Base-by-base conservation (phyloP, 2,329 filamentous ascomycete species). In the Penicillium verrucosum region DNA sequence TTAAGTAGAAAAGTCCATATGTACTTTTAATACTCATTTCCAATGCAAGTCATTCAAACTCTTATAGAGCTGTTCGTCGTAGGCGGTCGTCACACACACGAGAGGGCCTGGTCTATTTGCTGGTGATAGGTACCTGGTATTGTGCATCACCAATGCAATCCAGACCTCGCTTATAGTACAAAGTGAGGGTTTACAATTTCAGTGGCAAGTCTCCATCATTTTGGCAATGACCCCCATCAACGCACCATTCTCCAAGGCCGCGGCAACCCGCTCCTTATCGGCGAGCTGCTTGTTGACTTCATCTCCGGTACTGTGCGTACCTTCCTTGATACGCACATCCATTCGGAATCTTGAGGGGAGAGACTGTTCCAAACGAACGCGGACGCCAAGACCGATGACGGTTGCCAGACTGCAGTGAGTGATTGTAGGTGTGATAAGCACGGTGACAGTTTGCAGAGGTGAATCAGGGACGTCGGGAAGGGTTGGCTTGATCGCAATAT, bases 371-470 rank as follows among this genome's bases (percentile, higher is more conserved):
- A 99, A 82, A 25, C 94, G 85, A 41, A 97, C 92, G 43, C 94
- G 86, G 23, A 99, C 91, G 14, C 92, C 94, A 16, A 99, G 82
- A 0, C 94, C 94, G 68, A 99, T 96, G 58, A 99, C 92, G 0
- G 94, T 99, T 32, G 94, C 94, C 40, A 99, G 84, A 49, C 90
- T 96, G 79, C 94, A 99, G 76, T 97, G 94, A 16, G 93, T 95
- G 70, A 97, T 94, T 27, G 94, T 99, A 10, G 94, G 94, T 11
- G 94, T 99, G 65, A 99, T 88, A 68, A 96, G 85, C 42, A 99
- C 91, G 3, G 88, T 83, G 36, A 97, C 91, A 38, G 83, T 86
- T 80, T 87, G 77, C 80, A 92, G 78, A 83, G 83, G 70, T 70
- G 85, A 82, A 9, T 77, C 76, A 10, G 76, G 79, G 36, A 79